These are phyloP conservation scores for Entomortierella chlamydospora DNA, from an alignment of 192 early-diverging fungal species.

Conservation along the genomic window DNA sequence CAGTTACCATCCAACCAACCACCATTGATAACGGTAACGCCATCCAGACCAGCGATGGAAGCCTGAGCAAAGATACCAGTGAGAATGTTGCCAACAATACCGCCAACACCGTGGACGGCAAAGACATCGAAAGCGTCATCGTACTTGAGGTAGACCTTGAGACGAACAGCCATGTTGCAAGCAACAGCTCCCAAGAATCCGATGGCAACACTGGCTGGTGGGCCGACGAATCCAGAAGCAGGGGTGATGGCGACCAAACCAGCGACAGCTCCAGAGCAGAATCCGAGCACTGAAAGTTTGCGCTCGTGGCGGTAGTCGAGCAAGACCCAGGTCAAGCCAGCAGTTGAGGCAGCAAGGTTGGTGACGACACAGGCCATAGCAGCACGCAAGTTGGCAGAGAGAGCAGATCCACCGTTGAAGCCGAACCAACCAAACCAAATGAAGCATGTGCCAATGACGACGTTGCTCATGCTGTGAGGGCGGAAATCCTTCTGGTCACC, in stretches of 20 bases:
- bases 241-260: slow-evolving; percentile 96
- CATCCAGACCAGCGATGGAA: slow-evolving; percentile 79
- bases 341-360: slow-evolving; percentile 86
- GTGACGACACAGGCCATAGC: slow-evolving; percentile 89
- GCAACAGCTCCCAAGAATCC: slow-evolving; percentile 77
- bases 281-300: slow-evolving; percentile 91
- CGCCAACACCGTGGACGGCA: slow-evolving; percentile 90
- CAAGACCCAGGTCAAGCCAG: slow-evolving; percentile 86
- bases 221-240: slow-evolving; percentile 86
- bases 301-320: slow-evolving; percentile 82
- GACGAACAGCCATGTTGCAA: slow-evolving; percentile 85
- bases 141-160: slow-evolving; percentile 88
- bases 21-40: slow-evolving; percentile 66
- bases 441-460: slow-evolving; percentile 88
- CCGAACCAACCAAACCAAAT: slow-evolving; percentile 98
- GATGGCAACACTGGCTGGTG: slow-evolving; percentile 85
- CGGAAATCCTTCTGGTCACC: slow-evolving; percentile 79
- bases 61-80: slow-evolving; percentile 93
- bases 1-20: slow-evolving; percentile 71
- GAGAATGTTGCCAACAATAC: slow-evolving; percentile 85
- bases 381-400: slow-evolving; percentile 84
- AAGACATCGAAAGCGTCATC: slow-evolving; percentile 95
- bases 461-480: slow-evolving; percentile 93
- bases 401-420: slow-evolving; percentile 93
- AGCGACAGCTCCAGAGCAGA: slow-evolving; percentile 94